Base-by-base conservation (phyloP, 2,329 filamentous ascomycete species). In the Raffaelea ambrosiae region DNA sequence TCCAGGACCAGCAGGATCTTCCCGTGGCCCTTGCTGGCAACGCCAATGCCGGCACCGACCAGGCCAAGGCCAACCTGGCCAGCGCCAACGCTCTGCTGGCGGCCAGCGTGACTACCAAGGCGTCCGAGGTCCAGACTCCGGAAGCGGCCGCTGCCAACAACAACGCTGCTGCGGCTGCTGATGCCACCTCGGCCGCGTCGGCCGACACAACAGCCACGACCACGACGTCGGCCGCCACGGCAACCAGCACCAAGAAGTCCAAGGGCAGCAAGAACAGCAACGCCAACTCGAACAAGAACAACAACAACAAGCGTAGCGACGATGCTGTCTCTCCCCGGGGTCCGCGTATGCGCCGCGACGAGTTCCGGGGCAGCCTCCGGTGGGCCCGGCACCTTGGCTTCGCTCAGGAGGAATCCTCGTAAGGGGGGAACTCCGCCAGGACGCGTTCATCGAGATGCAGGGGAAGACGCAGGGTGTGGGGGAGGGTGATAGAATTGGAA, bases 1-100 rank as follows among this genome's bases (percentile, higher is more conserved):
- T 66, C 39, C 58, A 71, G 54, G 75, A 81, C 61, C 61, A 74
- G 48, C 59, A 66, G 29, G 76, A 81, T 52, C 46, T 50, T 3
- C 23, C 41, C 4, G 45, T 3, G 1, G 46, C 52, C 31, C 20
- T 53, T 4, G 18, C 33, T 16, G 43, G 39, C 22, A 52, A 51
- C 21, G 42, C 26, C 19, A 57, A 61, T 46, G 57, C 57, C 1
- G 55, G 61, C 26, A 61, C 59, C 57, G 52, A 44, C 21, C 49
- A 55, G 36, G 57, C 59, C 2, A 54, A 54, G 56, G 53, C 56
- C 35, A 55, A 57, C 26, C 56, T 55, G 4, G 54, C 58, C 43
- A 51, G 49, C 41, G 54, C 60, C 8, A 55, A 59, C 8, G 19
- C 9, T 2, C 5, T 46, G 14, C 47, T 49, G 14, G 39, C 26